phyloP scores from a whole-genome alignment of 1,139 yeast genomes.

The Meyerozyma elateridarum region DNA sequence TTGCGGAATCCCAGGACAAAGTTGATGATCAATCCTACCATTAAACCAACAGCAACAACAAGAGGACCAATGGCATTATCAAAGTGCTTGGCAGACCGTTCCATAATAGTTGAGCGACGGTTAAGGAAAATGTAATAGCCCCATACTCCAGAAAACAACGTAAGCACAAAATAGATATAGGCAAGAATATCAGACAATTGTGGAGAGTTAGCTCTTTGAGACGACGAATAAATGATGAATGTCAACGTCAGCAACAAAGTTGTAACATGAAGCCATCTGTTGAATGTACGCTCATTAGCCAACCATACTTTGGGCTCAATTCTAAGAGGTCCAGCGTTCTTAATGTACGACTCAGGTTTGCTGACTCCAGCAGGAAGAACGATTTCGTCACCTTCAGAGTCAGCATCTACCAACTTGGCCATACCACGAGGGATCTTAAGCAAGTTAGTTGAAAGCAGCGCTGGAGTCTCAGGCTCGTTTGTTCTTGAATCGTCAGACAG shows the following conservation, averaged over 20 bases:
- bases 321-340: constrained; percentile 86
- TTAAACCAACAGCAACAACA: constrained; percentile 65
- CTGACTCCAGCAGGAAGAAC: constrained; percentile 84
- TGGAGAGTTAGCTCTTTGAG: constrained; percentile 56
- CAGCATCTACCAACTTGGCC: constrained; percentile 52
- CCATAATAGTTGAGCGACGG: constrained; percentile 69
- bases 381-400: constrained; percentile 82
- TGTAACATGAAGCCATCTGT: constrained; percentile 93
- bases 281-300: constrained; percentile 95
- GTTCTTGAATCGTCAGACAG: constrained; percentile 23
- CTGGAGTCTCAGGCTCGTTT: constrained; percentile 5
- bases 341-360: constrained; percentile 72
- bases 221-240: constrained; percentile 78
- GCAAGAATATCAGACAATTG: constrained; percentile 62
- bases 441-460: constrained; percentile 19
- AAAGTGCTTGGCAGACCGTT: constrained; percentile 80
- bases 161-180: constrained; percentile 71
- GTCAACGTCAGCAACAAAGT: constrained; percentile 83
- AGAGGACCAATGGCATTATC: constrained; percentile 90
- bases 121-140: constrained; percentile 73
- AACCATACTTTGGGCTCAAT: constrained; percentile 98
- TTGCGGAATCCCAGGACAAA: constrained; percentile 56
- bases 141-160: constrained; percentile 84
- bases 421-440: constrained; percentile 27
- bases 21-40: constrained; percentile 64